Evolutionary conservation across 2,329 filamentous ascomycete species (phyloP).

Genomic region (Cytospora piceae): DNA sequence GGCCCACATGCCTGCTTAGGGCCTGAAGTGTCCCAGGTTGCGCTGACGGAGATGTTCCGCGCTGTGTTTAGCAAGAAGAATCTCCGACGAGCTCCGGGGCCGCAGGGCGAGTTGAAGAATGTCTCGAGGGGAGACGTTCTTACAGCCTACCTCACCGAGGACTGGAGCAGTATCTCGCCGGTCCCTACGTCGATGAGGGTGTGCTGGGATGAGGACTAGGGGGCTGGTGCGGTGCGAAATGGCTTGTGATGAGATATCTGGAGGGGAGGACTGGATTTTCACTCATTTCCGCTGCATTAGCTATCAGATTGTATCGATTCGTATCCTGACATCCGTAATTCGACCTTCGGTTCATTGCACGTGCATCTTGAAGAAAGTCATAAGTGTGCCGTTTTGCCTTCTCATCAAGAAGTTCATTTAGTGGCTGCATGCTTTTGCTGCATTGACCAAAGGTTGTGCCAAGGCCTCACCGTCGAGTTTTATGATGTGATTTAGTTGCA

Average conservation of each 20-base stretch:
- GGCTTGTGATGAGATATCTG: neutral
- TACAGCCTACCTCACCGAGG: conserved; percentile 67
- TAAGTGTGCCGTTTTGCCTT: too few relatives aligned
- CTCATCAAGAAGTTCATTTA: too few relatives aligned
- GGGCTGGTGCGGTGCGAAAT: too few relatives aligned
- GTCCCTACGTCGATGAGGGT: conserved; percentile 43
- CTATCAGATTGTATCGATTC: neutral
- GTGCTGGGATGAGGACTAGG: conserved; percentile 36
- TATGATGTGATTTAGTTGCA: too few relatives aligned
- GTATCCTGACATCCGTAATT: too few relatives aligned
- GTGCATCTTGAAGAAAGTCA: too few relatives aligned
- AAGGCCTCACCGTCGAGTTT: too few relatives aligned
- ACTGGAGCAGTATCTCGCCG: conserved; percentile 52
- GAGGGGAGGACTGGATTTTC: neutral
- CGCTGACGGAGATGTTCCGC: conserved; percentile 70
- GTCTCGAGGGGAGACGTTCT: conserved; percentile 58
- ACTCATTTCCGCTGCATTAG: neutral
- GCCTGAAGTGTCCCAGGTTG: conserved; percentile 61
- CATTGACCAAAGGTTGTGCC: too few relatives aligned
- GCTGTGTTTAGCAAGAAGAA: conserved; percentile 64
- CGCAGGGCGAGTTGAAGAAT: conserved; percentile 70
- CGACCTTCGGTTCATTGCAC: too few relatives aligned
- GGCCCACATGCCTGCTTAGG: conserved; percentile 68
- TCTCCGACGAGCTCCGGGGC: conserved; percentile 63
- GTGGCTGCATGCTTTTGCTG: too few relatives aligned